phyloP scores from a whole-genome alignment of 1,284 basidiomycete genomes.

The Ganoderma leucocontextum region DNA sequence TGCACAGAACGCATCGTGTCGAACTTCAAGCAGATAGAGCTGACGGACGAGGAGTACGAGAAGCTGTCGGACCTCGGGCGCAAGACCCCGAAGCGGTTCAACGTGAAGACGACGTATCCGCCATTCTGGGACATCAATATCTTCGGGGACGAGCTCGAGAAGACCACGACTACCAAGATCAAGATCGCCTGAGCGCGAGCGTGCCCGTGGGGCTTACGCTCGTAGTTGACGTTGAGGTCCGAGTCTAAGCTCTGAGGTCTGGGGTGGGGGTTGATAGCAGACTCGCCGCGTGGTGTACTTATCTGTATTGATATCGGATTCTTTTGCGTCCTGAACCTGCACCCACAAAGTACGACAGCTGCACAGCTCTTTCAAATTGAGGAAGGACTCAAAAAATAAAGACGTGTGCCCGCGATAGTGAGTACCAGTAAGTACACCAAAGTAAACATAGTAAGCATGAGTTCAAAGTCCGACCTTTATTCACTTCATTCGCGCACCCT shows the following conservation, averaged over 20 bases:
- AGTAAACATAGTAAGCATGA: too few relatives aligned
- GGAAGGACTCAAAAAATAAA: too few relatives aligned
- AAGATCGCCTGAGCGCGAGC: slow-evolving; percentile 45
- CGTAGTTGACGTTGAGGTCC: too few relatives aligned
- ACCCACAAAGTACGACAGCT: too few relatives aligned
- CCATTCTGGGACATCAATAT: slow-evolving; percentile 75
- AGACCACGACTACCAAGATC: slow-evolving; percentile 54
- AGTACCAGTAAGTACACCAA: too few relatives aligned
- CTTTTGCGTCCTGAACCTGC: neutral
- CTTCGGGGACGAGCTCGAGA: slow-evolving; percentile 71
- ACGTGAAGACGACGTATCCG: slow-evolving; percentile 67
- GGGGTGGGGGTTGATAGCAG: neutral
- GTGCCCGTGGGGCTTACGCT: neutral
- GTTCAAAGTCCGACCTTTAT: too few relatives aligned
- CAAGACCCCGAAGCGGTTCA: slow-evolving; percentile 64
- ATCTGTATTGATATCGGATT: neutral
- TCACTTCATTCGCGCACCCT: too few relatives aligned
- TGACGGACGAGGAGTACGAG: slow-evolving; percentile 59
- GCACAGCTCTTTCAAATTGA: too few relatives aligned
- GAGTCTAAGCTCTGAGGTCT: neutral
- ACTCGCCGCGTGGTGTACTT: neutral
- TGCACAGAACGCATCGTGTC: slow-evolving; percentile 52
- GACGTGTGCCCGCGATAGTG: too few relatives aligned
- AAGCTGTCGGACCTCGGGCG: slow-evolving; percentile 59
- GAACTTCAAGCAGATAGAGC: slow-evolving; percentile 65